Evolutionary conservation across 176 grass and related monocot species (phyloP).

Genomic region (bread wheat (Triticum aestivum)): DNA sequence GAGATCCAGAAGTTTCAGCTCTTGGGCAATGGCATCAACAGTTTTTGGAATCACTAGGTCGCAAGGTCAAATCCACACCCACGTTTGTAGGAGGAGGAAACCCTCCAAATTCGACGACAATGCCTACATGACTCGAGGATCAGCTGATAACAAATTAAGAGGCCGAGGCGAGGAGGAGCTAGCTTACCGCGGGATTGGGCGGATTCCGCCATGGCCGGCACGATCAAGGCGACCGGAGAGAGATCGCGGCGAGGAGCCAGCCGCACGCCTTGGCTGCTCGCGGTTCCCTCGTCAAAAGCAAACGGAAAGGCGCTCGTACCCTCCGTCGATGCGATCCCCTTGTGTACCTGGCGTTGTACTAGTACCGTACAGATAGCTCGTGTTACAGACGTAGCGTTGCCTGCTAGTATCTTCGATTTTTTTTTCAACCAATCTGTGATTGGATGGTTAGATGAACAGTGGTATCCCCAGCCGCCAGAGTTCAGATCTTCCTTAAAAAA

Average conservation of each 20-base stretch:
- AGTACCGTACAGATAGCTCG: too few species aligned
- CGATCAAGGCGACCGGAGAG: neutral
- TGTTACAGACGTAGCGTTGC: too few species aligned
- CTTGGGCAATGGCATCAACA: neutral
- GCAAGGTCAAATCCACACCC: neutral
- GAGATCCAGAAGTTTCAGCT: neutral
- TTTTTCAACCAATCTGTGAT: too few species aligned
- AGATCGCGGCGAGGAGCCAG: neutral
- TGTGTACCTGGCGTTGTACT: too few species aligned
- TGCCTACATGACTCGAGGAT: neutral
- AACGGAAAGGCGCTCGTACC: neutral
- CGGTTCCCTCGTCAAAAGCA: neutral
- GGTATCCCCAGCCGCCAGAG: too few species aligned
- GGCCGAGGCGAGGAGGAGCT: neutral
- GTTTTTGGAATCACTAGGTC: neutral
- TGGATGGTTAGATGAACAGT: too few species aligned
- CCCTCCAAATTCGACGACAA: neutral
- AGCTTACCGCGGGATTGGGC: neutral
- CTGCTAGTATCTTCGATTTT: too few species aligned
- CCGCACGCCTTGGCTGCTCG: too few species aligned
- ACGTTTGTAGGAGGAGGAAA: neutral
- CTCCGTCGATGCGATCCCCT: too few species aligned
- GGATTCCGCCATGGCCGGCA: neutral
- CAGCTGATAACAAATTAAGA: neutral
- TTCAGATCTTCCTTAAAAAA: too few species aligned